Evolutionary conservation across 78 protist species (phyloP).

Genomic region (Polysphondylium violaceum): DNA sequence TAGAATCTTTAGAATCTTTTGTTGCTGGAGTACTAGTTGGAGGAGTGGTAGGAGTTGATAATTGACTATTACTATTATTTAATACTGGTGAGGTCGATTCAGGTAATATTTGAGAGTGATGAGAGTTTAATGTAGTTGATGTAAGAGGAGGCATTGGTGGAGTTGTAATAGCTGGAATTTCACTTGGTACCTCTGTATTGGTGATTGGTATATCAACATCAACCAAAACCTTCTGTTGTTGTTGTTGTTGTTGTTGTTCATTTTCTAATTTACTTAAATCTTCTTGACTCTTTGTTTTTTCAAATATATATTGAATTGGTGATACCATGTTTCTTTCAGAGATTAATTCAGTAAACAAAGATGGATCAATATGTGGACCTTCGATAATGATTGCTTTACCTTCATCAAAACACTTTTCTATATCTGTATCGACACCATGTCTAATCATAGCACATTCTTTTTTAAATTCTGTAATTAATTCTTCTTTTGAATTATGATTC

Average conservation of each 20-base stretch:
- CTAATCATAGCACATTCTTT: conserved; percentile 72
- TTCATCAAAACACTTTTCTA: conserved; percentile 77
- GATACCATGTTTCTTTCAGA: conserved; percentile 66
- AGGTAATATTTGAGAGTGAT: too few relatives aligned
- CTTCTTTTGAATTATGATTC: conserved; percentile 39
- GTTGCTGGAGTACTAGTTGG: not conserved
- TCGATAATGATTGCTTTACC: conserved; percentile 79
- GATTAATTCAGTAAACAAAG: conserved; percentile 18
- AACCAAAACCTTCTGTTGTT: conserved; percentile 2
- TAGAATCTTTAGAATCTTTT: not conserved
- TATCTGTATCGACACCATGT: conserved; percentile 79
- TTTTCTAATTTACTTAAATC: conserved; percentile 25
- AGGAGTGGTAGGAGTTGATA: not conserved
- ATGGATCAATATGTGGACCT: conserved; percentile 77
- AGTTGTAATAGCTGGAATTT: too few relatives aligned
- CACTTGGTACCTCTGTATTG: too few relatives aligned
- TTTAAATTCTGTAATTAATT: conserved; percentile 38
- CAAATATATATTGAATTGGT: conserved; percentile 40
- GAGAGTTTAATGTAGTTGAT: too few relatives aligned
- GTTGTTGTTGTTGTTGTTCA: not conserved
- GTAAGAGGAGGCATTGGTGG: too few relatives aligned
- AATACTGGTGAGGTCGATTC: conserved; percentile 36
- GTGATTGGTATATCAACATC: not conserved
- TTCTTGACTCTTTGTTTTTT: conserved; percentile 12
- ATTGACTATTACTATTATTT: not conserved